phyloP scores from a whole-genome alignment of 805 yeast species.

The Candida caryicola region DNA sequence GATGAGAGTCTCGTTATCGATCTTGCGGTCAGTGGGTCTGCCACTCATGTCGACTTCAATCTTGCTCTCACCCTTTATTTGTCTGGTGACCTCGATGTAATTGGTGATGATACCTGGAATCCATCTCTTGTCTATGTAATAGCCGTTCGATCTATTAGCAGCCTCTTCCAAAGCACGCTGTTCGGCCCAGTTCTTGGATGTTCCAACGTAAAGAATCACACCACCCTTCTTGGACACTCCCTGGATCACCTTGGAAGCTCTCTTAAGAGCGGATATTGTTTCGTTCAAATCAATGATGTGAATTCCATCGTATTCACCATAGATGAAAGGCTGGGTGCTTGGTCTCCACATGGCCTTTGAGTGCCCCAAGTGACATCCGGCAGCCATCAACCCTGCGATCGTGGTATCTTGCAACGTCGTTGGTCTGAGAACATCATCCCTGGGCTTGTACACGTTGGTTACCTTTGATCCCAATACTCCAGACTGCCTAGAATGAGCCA shows the following conservation, averaged over 20 bases:
- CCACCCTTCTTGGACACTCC: constrained; percentile 87
- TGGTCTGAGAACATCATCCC: constrained; percentile 62
- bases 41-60: constrained; percentile 75
- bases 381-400: constrained; percentile 71
- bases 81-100: constrained; percentile 65
- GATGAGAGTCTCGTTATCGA: constrained; percentile 52
- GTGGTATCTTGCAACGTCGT: constrained; percentile 55
- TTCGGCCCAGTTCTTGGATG: constrained; percentile 66
- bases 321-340: constrained; percentile 78
- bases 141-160: constrained; percentile 74
- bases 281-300: constrained; percentile 88
- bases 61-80: constrained; percentile 31
- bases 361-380: constrained; percentile 95
- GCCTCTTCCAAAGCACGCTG: constrained; percentile 73
- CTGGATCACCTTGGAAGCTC: constrained; percentile 82
- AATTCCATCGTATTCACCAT: constrained; percentile 87
- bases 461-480: constrained; percentile 65
- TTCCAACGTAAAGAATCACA: constrained; percentile 77
- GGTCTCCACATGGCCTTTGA: constrained; percentile 76
- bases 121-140: constrained; percentile 84
- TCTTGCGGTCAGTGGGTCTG: constrained; percentile 56
- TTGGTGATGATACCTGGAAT: constrained; percentile 93
- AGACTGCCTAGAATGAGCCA: constrained; percentile 53
- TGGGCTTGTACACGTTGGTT: constrained; percentile 66
- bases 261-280: constrained; percentile 69